These are phyloP conservation scores for Nitzschia putrida DNA, from an alignment of 108 stramenopile genomes.

Conservation along the genomic window DNA sequence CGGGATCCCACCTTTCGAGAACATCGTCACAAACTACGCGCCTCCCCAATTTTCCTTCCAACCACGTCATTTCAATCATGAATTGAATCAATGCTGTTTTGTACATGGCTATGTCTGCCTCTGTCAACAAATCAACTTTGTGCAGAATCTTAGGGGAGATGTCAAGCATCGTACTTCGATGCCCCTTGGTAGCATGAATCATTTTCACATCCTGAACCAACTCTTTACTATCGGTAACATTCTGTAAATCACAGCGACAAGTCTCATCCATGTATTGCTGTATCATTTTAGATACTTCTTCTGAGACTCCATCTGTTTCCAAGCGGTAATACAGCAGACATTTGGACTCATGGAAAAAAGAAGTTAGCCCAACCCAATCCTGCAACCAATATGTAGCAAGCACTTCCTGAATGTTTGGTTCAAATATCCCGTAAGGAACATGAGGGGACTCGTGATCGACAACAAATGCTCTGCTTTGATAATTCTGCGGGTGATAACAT, in stretches of 20 bases:
- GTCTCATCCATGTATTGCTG: slow-evolving; percentile 1
- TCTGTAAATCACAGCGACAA: slow-evolving; percentile 5
- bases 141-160: background rate
- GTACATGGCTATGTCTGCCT: background rate
- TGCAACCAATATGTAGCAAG: slow-evolving; percentile 1
- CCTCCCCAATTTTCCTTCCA: slow-evolving; percentile 9
- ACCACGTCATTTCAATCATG: slow-evolving; percentile 9
- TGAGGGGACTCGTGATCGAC: background rate
- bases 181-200: background rate
- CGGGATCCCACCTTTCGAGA: slow-evolving; percentile 4
- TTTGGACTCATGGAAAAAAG: slow-evolving; percentile 22
- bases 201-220: background rate
- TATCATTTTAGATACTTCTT: background rate
- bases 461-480: background rate
- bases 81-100: slow-evolving; percentile 7
- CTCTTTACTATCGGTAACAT: background rate
- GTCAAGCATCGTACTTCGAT: background rate
- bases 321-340: slow-evolving; percentile 17
- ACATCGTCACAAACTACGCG: slow-evolving; percentile 15
- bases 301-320: background rate
- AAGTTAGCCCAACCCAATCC: slow-evolving; percentile 17
- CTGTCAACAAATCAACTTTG: slow-evolving; percentile 11
- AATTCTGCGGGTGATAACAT: slow-evolving; percentile 18
- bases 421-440: background rate
- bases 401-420: slow-evolving; percentile 1